These are phyloP conservation scores for Rosa chinensis DNA, from an alignment of 306 rosid species.

Conservation along the genomic window DNA sequence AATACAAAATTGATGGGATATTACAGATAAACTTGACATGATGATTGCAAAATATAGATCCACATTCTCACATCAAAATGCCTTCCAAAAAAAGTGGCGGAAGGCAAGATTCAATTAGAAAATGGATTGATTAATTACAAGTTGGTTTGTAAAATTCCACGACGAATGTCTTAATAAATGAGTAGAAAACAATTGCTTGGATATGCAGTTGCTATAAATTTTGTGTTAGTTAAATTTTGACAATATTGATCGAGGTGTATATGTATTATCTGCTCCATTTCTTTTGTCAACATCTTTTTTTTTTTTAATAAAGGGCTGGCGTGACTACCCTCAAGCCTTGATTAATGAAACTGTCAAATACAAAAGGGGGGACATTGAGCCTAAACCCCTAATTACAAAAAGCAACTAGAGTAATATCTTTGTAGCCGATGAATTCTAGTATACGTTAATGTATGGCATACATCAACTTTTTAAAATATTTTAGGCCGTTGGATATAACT, in stretches of 20 bases:
- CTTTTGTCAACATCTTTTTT: not conserved
- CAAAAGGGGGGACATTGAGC: too few relatives aligned
- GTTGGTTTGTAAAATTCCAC: not conserved
- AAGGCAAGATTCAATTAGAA: slow-evolving; percentile 59
- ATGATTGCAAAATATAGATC: slow-evolving; percentile 83
- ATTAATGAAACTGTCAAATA: too few relatives aligned
- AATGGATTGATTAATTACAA: slow-evolving; percentile 65
- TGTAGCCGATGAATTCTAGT: too few relatives aligned
- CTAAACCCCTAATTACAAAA: too few relatives aligned
- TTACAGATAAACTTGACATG: slow-evolving; percentile 77
- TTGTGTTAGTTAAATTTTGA: not conserved
- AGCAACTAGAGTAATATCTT: too few relatives aligned
- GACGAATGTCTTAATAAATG: not conserved
- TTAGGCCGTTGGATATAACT: too few relatives aligned
- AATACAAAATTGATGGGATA: too few relatives aligned
- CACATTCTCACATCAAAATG: slow-evolving; percentile 53
- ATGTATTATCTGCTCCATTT: not conserved
- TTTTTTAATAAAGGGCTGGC: too few relatives aligned
- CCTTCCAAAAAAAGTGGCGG: slow-evolving; percentile 46
- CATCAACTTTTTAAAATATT: too few relatives aligned
- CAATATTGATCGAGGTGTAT: not conserved
- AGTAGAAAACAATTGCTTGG: not conserved
- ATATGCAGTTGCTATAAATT: not conserved
- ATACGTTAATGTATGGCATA: too few relatives aligned
- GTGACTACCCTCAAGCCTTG: too few relatives aligned